Evolutionary conservation across 2,329 filamentous ascomycete species (phyloP).

Genomic region (Ceratocystis albifundus): DNA sequence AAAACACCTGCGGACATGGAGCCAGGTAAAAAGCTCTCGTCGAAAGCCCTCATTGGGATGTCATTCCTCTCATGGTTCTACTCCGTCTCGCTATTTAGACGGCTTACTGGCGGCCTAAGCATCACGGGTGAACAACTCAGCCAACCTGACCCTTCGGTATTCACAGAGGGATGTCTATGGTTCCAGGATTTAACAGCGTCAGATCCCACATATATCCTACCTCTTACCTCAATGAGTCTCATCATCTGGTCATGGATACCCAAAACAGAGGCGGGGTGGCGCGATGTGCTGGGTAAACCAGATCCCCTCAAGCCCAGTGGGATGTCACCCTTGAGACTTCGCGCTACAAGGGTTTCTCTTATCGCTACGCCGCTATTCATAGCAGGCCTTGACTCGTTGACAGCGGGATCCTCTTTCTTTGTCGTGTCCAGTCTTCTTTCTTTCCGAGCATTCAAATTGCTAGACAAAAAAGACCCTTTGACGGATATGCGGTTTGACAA

Average conservation of each 20-base stretch:
- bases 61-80: slow-evolving; percentile 23
- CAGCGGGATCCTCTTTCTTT: slow-evolving; percentile 21
- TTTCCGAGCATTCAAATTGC: slow-evolving; percentile 3
- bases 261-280: slow-evolving; percentile 17
- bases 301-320: slow-evolving; percentile 22
- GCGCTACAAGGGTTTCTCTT: slow-evolving; percentile 15
- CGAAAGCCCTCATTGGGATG: slow-evolving; percentile 11
- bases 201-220: slow-evolving; percentile 42
- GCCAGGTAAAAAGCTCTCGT: slow-evolving; percentile 27
- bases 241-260: slow-evolving; percentile 21
- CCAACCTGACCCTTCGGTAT: slow-evolving; percentile 33
- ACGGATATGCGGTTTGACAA: slow-evolving; percentile 13
- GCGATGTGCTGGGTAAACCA: slow-evolving; percentile 18
- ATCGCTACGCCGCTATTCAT: slow-evolving; percentile 19
- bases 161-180: slow-evolving; percentile 43
- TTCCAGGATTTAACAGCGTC: slow-evolving; percentile 42
- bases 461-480: slow-evolving; percentile 18
- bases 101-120: slow-evolving; percentile 25
- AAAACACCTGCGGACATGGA: slow-evolving; percentile 14
- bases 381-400: slow-evolving; percentile 18
- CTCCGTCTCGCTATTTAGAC: slow-evolving; percentile 25
- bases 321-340: slow-evolving; percentile 16
- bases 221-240: slow-evolving; percentile 26
- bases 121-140: slow-evolving; percentile 25
- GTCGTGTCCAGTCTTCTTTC: slow-evolving; percentile 19